Conservation (phyloP, 768 basidiomycete species). For the Tulasnella sp. region DNA sequence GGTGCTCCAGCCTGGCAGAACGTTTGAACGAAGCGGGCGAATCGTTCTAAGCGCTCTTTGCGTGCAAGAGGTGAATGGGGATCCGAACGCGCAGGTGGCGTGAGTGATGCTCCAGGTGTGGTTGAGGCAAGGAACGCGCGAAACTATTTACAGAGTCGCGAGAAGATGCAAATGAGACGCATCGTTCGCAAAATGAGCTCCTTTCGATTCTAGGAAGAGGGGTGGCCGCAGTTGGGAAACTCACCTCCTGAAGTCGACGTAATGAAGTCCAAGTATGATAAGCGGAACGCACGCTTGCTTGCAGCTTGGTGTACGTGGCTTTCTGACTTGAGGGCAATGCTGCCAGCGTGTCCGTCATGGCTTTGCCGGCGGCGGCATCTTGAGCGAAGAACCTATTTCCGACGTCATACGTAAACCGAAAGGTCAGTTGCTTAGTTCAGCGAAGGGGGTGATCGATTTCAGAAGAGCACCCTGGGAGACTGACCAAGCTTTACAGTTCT, state of each 20-base stretch:
- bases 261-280: slow-evolving; percentile 73
- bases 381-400: slow-evolving; percentile 66
- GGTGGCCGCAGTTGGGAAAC: background rate
- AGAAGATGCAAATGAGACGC: background rate
- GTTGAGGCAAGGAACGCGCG: slow-evolving; percentile 73
- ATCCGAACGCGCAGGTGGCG: slow-evolving; percentile 59
- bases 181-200: background rate
- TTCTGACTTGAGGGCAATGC: slow-evolving; percentile 73
- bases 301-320: slow-evolving; percentile 75
- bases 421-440: background rate
- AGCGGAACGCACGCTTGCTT: slow-evolving; percentile 74
- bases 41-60: slow-evolving; percentile 67
- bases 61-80: slow-evolving; percentile 51
- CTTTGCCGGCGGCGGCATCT: slow-evolving; percentile 62
- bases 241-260: slow-evolving; percentile 54
- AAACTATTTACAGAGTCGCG: slow-evolving; percentile 29
- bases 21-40: slow-evolving; percentile 60
- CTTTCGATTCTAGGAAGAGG: background rate
- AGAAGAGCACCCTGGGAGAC: slow-evolving; percentile 16
- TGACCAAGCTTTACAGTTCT: slow-evolving; percentile 68
- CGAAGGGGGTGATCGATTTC: background rate
- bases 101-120: slow-evolving; percentile 65
- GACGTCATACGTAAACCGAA: background rate
- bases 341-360: slow-evolving; percentile 73
- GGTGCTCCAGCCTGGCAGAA: slow-evolving; percentile 86